A percentile compares a stretch with the other conserved stretches of the same genome.
phyloP scores from a whole-genome alignment of 164 flowering plant species.

The Nymphaea colorata region DNA sequence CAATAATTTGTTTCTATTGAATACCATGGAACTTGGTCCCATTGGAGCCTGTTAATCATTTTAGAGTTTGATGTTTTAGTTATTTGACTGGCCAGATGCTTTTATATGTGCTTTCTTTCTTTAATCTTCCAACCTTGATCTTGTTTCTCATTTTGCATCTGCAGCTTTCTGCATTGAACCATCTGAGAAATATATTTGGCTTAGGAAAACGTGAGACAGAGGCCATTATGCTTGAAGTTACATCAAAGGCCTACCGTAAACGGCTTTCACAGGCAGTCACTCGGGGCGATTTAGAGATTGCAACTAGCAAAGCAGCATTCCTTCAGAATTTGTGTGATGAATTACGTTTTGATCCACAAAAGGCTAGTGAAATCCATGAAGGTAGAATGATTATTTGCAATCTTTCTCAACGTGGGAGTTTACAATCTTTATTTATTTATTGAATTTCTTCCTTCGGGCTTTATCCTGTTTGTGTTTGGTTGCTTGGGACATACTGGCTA shows the following conservation, averaged over 20 bases:
- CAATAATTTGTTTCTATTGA: too few relatives aligned
- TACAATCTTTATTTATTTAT: too few relatives aligned
- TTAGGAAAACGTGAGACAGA: slow-evolving; percentile 85
- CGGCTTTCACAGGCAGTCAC: slow-evolving; percentile 64
- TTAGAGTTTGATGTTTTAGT: too few relatives aligned
- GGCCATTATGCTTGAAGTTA: slow-evolving; percentile 53
- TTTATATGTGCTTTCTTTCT: not conserved
- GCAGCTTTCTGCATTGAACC: slow-evolving; percentile 71
- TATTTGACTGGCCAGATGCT: not conserved
- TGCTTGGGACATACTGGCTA: too few relatives aligned
- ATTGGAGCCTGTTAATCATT: too few relatives aligned
- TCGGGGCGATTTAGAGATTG: slow-evolving; percentile 61
- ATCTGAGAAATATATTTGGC: slow-evolving; percentile 83
- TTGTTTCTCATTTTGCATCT: slow-evolving; percentile 1
- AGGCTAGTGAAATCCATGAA: slow-evolving; percentile 88
- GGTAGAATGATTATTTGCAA: slow-evolving; percentile 30
- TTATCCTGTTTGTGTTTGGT: too few relatives aligned
- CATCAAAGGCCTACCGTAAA: slow-evolving; percentile 74
- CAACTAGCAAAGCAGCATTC: slow-evolving; percentile 87
- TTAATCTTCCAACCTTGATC: not conserved
- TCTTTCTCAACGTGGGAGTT: not conserved
- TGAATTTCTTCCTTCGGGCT: too few relatives aligned
- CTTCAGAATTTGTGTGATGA: slow-evolving; percentile 89
- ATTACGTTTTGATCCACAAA: slow-evolving; percentile 72
- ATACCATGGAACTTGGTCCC: too few relatives aligned